Evolutionary conservation across 805 yeast genomes (phyloP), one percentile per base, ranked within the genome.

Genomic region (Pichia paraexigua): DNA sequence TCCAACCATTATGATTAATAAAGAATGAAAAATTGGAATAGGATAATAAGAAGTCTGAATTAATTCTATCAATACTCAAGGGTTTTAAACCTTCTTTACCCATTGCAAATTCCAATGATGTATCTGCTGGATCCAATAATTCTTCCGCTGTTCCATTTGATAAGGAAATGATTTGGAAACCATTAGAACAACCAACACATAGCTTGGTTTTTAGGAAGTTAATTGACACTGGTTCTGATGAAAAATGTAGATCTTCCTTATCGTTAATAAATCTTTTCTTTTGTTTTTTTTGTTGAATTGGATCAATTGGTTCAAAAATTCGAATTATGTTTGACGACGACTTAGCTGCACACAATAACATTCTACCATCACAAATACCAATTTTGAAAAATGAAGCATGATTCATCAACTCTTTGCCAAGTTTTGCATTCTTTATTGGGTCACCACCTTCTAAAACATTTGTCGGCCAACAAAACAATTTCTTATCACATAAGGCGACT

Each of bases 41-140:
- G 65, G 91, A 85, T 57, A 94, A 76, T 61, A 94, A 71, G 65
- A 92, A 94, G 70, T 91, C 94, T 50, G 84, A 82, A 53, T 92
- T 94, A 52, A 94, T 82, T 55, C 96, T 79, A 65, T 92, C 95
- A 53, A 94, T 89, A 5, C 95, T 90, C 66, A 90, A 79, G 20
- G 99, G 99, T 61, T 87, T 87, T 2, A 56, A 41, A 2, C 82
- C 80, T 66, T 89, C 96, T 53, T 85, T 75, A 54, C 80, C 87
- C 52, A 82, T 87, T 15, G 94, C 97, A 72, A 94, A 94, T 63
- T 94, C 99, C 49, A 94, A 74, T 20, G 97, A 89, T 0, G 98
- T 95, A 63, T 94, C 99, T 0, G 98, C 99, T n/a, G 96, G 97
- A 70, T 94, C 98, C 60, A 94, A 73, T 48, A 94, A 77, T 11